Evolutionary conservation across 192 early-diverging fungal species (phyloP).

Genomic region (Gigaspora rosea): DNA sequence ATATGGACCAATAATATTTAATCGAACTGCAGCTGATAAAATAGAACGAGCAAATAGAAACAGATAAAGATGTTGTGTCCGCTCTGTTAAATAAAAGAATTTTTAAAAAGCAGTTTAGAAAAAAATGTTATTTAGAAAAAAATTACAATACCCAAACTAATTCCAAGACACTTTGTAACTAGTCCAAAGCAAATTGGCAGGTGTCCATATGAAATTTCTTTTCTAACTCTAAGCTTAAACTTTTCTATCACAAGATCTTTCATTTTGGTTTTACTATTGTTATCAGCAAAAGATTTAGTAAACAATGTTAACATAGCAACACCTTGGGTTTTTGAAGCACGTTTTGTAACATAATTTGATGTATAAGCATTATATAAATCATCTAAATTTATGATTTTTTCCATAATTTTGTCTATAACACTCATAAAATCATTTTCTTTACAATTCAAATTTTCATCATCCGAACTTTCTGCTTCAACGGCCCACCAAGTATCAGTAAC

Average conservation of each 20-base stretch:
- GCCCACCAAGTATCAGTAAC: conserved; percentile 57
- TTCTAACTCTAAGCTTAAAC: conserved; percentile 42
- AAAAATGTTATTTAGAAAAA: conserved; percentile 8
- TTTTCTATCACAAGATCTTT: conserved; percentile 27
- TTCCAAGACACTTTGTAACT: conserved; percentile 55
- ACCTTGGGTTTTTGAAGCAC: conserved; percentile 71
- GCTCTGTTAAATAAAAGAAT: conserved; percentile 44
- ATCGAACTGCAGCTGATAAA: conserved; percentile 82
- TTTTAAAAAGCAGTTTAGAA: neutral
- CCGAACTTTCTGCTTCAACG: conserved; percentile 34
- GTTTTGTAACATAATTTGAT: conserved; percentile 63
- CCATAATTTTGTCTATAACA: conserved; percentile 15
- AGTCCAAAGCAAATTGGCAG: conserved; percentile 81
- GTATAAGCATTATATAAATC: conserved; percentile 48
- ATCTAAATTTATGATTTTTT: conserved; percentile 43
- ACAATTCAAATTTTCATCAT: neutral
- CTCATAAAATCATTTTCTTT: neutral
- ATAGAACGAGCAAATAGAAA: conserved; percentile 87
- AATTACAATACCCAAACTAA: conserved; percentile 35
- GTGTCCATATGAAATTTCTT: conserved; percentile 62
- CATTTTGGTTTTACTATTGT: conserved; percentile 7
- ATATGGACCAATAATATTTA: conserved; percentile 90
- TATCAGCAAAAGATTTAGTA: conserved; percentile 57
- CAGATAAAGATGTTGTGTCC: conserved; percentile 73
- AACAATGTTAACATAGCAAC: conserved; percentile 67